Evolutionary conservation across 371 early-diverging fungal genomes (phyloP), one percentile per base, ranked within the genome.

Genomic region (Syncephalastrum contaminatum): DNA sequence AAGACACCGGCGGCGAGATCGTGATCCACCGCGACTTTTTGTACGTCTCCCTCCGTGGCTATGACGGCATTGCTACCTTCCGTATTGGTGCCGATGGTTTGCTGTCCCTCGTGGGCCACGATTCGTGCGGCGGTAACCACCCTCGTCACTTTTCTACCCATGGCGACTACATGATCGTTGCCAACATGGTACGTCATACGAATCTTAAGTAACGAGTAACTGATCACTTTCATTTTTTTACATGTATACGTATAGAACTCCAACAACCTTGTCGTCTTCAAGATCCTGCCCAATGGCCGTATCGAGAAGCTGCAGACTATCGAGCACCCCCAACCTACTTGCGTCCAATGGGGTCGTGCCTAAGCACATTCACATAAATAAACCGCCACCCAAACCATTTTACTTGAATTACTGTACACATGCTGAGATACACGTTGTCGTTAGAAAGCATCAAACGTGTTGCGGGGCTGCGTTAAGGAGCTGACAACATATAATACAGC

Each of bases 101-200:
- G 45, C 49, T 79, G 4, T 52, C 41, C 6, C 36, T 67, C 16
- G 55, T 79, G 0, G 71, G 60, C 6, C 55, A 66, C 48, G 59
- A 61, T 12, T 21, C 57, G 22, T 60, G 70, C 0, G 68, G 66
- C 19, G 79, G 79, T 12, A 58, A 68, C 22, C 66, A 69, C 56
- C 79, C 79, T 46, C 69, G 79, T 4, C 63, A 71, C 46, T 79
- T 79, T 40, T 60, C 58, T 2, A 58, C 73, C 45, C 75, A 79
- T 55, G 79, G 75, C 4, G 20, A 58, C 0, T 79, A 56, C 30
- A 36, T 79, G 14, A 51, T 79, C 42, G 66, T 71, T 36, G 79
- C 59, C 2, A 79, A 75, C 40, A 64, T 61, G 73, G 77, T 73
- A 58, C 27, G 45, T 50, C 2, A 30, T 30, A 30, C 36, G 25